A percentile compares a stretch with the other conserved stretches of the same genome.
These are phyloP conservation scores for Naegleria fowleri DNA, from an alignment of 208 protist species.

Conservation along the genomic window DNA sequence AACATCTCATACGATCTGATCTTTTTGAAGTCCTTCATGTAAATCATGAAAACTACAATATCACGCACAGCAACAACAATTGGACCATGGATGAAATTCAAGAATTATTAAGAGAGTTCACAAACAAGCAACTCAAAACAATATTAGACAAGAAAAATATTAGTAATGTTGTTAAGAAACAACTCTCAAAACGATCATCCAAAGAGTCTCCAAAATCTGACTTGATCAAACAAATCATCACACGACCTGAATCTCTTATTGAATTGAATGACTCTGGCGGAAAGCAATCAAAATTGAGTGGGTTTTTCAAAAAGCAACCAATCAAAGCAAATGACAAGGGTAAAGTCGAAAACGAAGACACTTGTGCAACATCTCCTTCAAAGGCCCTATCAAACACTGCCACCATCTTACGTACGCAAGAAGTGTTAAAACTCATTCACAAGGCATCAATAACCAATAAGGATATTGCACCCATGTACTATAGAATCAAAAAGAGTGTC, in stretches of 20 bases:
- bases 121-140: not conserved
- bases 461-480: not conserved
- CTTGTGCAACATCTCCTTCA: not conserved
- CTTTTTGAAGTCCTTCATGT: no score
- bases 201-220: not conserved
- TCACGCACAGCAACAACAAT: not conserved
- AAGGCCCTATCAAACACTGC: not conserved
- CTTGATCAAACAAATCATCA: not conserved
- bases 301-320: not conserved
- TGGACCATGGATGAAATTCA: not conserved
- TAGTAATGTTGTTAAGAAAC: not conserved
- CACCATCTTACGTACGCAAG: not conserved
- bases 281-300: not conserved
- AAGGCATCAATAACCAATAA: not conserved
- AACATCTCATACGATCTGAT: not conserved
- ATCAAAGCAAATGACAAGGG: no score
- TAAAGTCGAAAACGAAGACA: no score
- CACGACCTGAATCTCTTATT: not conserved
- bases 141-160: not conserved
- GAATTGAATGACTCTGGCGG: not conserved
- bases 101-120: not conserved
- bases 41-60: no score
- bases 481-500: not conserved
- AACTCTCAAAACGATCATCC: not conserved
- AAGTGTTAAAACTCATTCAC: not conserved